Percentiles rank a stretch among this genome's conserved stretches.
phyloP scores from a whole-genome alignment of 2,329 filamentous ascomycete genomes.

The Ascocoryne sarcoides region DNA sequence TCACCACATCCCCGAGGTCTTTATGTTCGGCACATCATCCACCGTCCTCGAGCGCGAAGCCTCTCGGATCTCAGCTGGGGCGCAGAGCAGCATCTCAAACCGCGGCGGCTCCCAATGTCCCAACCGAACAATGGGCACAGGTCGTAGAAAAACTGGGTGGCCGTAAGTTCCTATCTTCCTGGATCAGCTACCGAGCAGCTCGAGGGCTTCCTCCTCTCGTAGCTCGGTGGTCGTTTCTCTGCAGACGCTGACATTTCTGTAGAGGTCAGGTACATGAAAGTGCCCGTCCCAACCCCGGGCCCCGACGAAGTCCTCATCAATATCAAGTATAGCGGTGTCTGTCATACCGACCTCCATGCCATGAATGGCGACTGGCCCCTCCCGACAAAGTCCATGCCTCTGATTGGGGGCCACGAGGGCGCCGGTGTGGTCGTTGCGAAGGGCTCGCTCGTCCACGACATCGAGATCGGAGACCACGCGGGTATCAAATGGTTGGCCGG shows the following conservation, averaged over 20 bases:
- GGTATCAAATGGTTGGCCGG: conserved; percentile 54
- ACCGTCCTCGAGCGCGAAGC: not conserved
- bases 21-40: not conserved
- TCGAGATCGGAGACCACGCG: conserved; percentile 75
- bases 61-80: not conserved
- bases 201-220: no score
- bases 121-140: conserved; percentile 82
- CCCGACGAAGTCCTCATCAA: conserved; percentile 89
- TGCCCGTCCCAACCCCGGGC: conserved; percentile 71
- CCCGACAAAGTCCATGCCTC: conserved; percentile 60
- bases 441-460: conserved; percentile 67
- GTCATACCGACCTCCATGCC: conserved; percentile 78
- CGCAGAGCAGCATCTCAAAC: not conserved
- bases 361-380: conserved; percentile 88
- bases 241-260: not conserved
- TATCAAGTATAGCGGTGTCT: conserved; percentile 83
- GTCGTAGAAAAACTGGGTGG: conserved; percentile 76
- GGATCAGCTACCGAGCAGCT: not conserved
- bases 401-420: conserved; percentile 75
- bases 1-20: not conserved
- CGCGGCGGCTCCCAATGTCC: conserved; percentile 41
- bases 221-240: not conserved
- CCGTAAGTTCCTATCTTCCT: conserved; percentile 38
- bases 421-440: conserved; percentile 76
- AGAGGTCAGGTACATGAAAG: conserved; percentile 67